Evolutionary conservation across 2,329 filamentous ascomycete species (phyloP).

Genomic region (Celoporthe dispersa): DNA sequence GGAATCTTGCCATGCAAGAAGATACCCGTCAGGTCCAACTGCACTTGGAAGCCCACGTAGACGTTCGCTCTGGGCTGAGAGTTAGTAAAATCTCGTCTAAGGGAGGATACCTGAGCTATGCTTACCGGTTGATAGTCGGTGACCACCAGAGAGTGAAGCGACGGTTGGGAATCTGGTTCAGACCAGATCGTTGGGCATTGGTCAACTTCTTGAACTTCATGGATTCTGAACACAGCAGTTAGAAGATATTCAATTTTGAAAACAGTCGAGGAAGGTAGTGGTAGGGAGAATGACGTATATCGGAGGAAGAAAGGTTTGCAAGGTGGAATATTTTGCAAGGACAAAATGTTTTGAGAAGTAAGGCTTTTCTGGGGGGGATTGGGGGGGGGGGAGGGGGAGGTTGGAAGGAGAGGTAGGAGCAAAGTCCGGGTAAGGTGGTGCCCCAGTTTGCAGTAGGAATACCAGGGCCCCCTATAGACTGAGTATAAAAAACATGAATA

Average conservation of each 20-base stretch:
- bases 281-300: background rate
- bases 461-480: background rate
- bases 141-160: slow-evolving; percentile 99
- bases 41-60: slow-evolving; percentile 99
- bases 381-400: background rate
- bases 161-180: slow-evolving; percentile 98
- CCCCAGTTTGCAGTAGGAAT: background rate
- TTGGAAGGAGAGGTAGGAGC: no score
- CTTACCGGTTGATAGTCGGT: slow-evolving; percentile 54
- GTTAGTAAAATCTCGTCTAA: background rate
- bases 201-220: slow-evolving; percentile 98
- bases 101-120: background rate
- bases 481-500: background rate
- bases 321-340: background rate
- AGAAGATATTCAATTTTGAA: slow-evolving; percentile 46
- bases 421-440: no score
- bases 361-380: no score
- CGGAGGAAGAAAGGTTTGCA: background rate
- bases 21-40: slow-evolving; percentile 95
- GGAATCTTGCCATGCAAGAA: slow-evolving; percentile 99
- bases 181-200: slow-evolving; percentile 79
- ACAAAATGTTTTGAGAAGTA: background rate
- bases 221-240: slow-evolving; percentile 59
- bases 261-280: background rate
- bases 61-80: slow-evolving; percentile 76